phyloP scores from a whole-genome alignment of 148 eudicot genomes.

The Vaccinium vitisidaea region DNA sequence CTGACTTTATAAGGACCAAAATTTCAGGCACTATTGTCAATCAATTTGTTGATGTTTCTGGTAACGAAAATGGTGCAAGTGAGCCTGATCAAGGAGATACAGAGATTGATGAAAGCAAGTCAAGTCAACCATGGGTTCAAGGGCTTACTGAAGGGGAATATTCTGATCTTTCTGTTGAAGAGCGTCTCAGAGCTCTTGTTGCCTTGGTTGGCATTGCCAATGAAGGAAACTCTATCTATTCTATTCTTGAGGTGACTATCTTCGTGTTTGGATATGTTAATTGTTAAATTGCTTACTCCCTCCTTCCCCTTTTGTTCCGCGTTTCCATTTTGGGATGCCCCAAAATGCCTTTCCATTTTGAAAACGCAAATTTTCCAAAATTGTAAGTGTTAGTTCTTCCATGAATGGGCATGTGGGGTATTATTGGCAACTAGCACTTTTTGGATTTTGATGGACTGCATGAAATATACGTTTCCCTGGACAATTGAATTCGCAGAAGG shows the following conservation, averaged over 20 bases:
- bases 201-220: slow-evolving; percentile 55
- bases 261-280: neutral
- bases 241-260: slow-evolving; percentile 51
- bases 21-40: slow-evolving; percentile 23
- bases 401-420: neutral
- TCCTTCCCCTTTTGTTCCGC: neutral
- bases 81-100: slow-evolving; percentile 34
- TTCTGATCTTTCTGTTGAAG: slow-evolving; percentile 54
- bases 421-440: neutral
- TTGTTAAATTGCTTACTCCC: neutral
- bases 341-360: neutral
- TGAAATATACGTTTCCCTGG: neutral
- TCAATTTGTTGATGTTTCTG: slow-evolving; percentile 15
- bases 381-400: neutral
- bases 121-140: slow-evolving; percentile 58
- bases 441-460: neutral
- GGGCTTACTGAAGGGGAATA: slow-evolving; percentile 66
- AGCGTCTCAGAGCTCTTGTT: slow-evolving; percentile 55
- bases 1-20: neutral
- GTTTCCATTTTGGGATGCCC: neutral
- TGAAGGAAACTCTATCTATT: slow-evolving; percentile 51
- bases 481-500: neutral
- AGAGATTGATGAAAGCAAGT: slow-evolving; percentile 53
- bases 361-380: neutral
- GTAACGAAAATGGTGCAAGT: slow-evolving; percentile 18